Evolutionary conservation across 2,329 filamentous ascomycete species (phyloP).

Genomic region (Fusarium nurragi): DNA sequence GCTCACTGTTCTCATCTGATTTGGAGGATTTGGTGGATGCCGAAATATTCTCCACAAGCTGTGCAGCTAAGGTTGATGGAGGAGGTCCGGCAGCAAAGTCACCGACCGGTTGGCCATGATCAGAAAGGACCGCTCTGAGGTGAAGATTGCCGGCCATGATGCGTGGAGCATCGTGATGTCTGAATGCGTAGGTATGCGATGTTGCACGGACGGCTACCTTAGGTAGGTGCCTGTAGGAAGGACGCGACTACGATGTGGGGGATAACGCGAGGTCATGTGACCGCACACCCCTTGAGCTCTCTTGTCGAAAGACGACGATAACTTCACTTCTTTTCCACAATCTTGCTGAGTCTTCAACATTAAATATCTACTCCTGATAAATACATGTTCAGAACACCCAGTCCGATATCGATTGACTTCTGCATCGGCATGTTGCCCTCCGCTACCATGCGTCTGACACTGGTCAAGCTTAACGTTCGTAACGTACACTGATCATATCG

Average conservation of each 20-base stretch:
- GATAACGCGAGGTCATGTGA: constrained; percentile 41
- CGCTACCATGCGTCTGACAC: constrained; percentile 2
- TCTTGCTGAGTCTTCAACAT: neutral
- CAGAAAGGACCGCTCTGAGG: constrained; percentile 31
- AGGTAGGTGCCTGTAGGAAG: neutral
- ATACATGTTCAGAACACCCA: neutral
- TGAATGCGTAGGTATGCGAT: neutral
- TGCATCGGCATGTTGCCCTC: neutral
- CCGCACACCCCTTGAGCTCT: neutral
- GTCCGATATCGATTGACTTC: neutral
- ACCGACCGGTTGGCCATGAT: constrained; percentile 30
- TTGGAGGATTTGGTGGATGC: constrained; percentile 69
- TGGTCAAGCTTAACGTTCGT: constrained; percentile 40
- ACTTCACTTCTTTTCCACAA: neutral
- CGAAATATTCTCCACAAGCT: constrained; percentile 84
- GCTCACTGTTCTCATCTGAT: constrained; percentile 75
- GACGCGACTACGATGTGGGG: constrained; percentile 37
- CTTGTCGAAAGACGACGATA: neutral
- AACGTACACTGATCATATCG: constrained; percentile 50
- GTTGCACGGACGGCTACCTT: constrained; percentile 6
- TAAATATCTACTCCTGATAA: neutral
- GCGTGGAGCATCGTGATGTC: constrained; percentile 40
- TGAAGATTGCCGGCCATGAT: constrained; percentile 45
- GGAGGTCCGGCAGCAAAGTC: constrained; percentile 52
- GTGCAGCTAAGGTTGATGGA: constrained; percentile 86